Percentiles rank a stretch among this genome's conserved stretches.
phyloP scores from a whole-genome alignment of 106 monocot species.

The Allium cepa region DNA sequence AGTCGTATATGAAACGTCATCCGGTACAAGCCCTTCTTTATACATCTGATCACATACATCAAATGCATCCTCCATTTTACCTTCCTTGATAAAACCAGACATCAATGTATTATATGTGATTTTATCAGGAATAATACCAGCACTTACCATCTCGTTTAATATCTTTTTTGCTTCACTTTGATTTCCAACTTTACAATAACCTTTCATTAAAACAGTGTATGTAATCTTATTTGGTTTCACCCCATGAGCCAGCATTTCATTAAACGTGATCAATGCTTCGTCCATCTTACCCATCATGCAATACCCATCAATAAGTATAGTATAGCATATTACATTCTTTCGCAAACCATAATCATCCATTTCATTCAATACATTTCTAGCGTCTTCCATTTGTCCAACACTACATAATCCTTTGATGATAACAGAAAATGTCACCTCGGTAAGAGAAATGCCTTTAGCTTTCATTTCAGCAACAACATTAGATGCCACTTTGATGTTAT shows the following conservation, averaged over 20 bases:
- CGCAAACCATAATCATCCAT: constrained; percentile 40
- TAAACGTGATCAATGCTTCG: constrained; percentile 40
- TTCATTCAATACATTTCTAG: constrained; percentile 32
- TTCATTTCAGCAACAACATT: constrained; percentile 64
- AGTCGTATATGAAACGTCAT: constrained; percentile 41
- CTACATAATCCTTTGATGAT: constrained; percentile 78
- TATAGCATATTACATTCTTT: constrained; percentile 73
- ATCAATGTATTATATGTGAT: constrained; percentile 65
- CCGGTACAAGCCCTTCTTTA: constrained; percentile 27
- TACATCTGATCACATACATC: constrained; percentile 37
- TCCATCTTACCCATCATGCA: constrained; percentile 63
- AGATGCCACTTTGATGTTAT: constrained; percentile 42
- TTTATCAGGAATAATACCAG: constrained; percentile 53
- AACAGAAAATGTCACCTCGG: constrained; percentile 52
- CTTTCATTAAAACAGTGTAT: constrained; percentile 77
- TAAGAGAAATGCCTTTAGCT: constrained; percentile 41
- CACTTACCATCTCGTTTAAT: constrained; percentile 59
- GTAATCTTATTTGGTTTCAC: constrained; percentile 78
- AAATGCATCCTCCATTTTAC: constrained; percentile 43
- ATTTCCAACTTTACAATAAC: constrained; percentile 46
- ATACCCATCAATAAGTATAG: constrained; percentile 66
- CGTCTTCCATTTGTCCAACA: constrained; percentile 57
- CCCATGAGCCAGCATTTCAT: constrained; percentile 45
- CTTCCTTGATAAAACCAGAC: constrained; percentile 50
- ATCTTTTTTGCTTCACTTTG: constrained; percentile 37